These are phyloP conservation scores for Tulasnella sp. DNA, from an alignment of 768 basidiomycete genomes.

Conservation along the genomic window DNA sequence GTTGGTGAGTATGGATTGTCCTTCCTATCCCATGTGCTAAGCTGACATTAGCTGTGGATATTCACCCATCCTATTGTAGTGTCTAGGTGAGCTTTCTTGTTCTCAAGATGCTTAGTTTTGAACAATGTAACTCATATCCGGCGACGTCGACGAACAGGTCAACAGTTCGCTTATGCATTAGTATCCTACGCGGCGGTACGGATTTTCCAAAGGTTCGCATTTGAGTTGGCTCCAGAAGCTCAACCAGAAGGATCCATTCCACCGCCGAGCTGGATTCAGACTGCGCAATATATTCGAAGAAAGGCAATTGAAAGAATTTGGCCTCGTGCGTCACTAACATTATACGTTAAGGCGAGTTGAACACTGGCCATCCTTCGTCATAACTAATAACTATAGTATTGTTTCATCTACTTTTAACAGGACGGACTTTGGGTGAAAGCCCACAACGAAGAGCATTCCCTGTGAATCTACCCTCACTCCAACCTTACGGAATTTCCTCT, in stretches of 20 bases:
- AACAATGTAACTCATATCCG: not conserved
- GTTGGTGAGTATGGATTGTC: conserved; percentile 27
- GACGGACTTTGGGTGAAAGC: no score
- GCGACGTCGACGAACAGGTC: conserved; percentile 19
- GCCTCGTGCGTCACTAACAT: conserved; percentile 12
- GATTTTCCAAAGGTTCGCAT: conserved; percentile 51
- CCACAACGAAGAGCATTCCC: no score
- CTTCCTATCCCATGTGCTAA: conserved; percentile 3
- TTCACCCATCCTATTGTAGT: no score
- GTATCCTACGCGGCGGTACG: conserved; percentile 58
- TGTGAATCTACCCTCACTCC: no score
- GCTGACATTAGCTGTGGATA: conserved; percentile 5
- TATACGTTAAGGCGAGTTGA: conserved; percentile 13
- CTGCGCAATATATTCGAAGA: conserved; percentile 5
- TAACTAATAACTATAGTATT: no score
- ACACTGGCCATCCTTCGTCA: no score
- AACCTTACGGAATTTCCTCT: no score
- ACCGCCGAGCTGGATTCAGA: conserved; percentile 23
- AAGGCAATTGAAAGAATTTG: conserved; percentile 11
- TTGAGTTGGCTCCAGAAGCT: conserved; percentile 45
- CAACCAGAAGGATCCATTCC: conserved; percentile 52
- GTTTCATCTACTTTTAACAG: no score
- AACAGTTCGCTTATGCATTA: conserved; percentile 66
- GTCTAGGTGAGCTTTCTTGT: conserved; percentile 20
- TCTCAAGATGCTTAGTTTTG: no score